Conservation (phyloP, 768 basidiomycete species). For the Agrocybe pediades region DNA sequence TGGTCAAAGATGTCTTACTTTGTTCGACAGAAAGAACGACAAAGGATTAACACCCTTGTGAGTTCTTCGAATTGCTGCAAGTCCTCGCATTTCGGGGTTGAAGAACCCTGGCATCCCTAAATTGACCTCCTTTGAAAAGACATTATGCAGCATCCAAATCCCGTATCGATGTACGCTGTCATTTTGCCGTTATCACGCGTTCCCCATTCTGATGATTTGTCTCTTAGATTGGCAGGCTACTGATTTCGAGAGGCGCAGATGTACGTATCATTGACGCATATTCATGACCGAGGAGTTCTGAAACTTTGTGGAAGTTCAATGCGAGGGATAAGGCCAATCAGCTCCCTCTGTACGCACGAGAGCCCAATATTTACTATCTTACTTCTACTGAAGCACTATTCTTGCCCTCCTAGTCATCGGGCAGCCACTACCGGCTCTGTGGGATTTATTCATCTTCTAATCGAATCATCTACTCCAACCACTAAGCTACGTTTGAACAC, state of each 20-base stretch:
- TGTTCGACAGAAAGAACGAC: slow-evolving; percentile 58
- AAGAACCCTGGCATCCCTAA: slow-evolving; percentile 13
- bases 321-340: slow-evolving; percentile 93
- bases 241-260: slow-evolving; percentile 89
- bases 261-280: slow-evolving; percentile 54
- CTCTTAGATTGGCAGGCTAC: slow-evolving; percentile 79
- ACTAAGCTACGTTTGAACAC: slow-evolving; percentile 86
- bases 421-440: slow-evolving; percentile 95
- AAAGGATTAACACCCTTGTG: slow-evolving; percentile 87
- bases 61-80: slow-evolving; percentile 30
- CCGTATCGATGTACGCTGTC: slow-evolving; percentile 68
- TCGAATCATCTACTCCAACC: slow-evolving; percentile 77
- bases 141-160: slow-evolving; percentile 95
- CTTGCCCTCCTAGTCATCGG: slow-evolving; percentile 65
- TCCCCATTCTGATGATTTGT: slow-evolving; percentile 29
- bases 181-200: slow-evolving; percentile 23
- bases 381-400: slow-evolving; percentile 19
- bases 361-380: slow-evolving; percentile 22
- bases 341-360: slow-evolving; percentile 69
- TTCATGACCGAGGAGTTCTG: slow-evolving; percentile 32
- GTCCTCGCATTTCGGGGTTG: slow-evolving; percentile 8
- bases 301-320: slow-evolving; percentile 72
- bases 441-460: slow-evolving; percentile 84
- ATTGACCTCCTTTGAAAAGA: slow-evolving; percentile 39
- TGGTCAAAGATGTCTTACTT: slow-evolving; percentile 20